Evolutionary conservation across 2,329 filamentous ascomycete genomes (phyloP).

Genomic region (Diaporthe sp.): DNA sequence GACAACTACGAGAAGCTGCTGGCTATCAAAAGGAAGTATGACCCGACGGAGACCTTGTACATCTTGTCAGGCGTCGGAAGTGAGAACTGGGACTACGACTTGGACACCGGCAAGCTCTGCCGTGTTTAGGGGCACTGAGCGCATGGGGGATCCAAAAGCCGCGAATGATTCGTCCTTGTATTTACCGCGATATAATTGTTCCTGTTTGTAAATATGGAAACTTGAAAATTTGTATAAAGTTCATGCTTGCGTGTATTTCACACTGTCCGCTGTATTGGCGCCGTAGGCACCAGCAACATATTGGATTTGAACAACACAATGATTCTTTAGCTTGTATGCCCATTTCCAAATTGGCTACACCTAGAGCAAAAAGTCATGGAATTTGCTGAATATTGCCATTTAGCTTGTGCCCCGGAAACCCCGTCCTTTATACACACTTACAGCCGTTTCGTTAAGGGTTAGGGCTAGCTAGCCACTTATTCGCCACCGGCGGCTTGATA

Average conservation of each 20-base stretch:
- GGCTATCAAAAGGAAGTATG: constrained; percentile 45
- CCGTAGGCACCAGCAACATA: not conserved
- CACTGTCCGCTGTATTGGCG: not conserved
- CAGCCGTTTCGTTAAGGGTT: not conserved
- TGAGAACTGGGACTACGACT: constrained; percentile 38
- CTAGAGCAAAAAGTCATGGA: too few relatives aligned
- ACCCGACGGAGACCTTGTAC: constrained; percentile 44
- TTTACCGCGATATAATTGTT: not conserved
- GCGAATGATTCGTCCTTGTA: rapidly evolving
- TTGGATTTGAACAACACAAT: not conserved
- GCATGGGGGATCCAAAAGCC: not conserved
- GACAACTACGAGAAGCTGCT: constrained; percentile 43
- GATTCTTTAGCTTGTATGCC: too few relatives aligned
- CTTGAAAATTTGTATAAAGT: too few relatives aligned
- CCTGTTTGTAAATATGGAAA: not conserved
- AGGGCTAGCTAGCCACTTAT: not conserved
- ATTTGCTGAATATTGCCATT: not conserved
- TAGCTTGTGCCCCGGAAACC: too few relatives aligned
- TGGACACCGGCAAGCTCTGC: constrained; percentile 26
- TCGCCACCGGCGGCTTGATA: not conserved
- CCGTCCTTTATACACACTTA: not conserved
- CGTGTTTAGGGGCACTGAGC: not conserved
- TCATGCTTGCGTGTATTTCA: not conserved
- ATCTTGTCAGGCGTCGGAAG: constrained; percentile 40
- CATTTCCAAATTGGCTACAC: too few relatives aligned